Base-by-base conservation (phyloP, 257 asterid species). In the Primulina huaijiensis region DNA sequence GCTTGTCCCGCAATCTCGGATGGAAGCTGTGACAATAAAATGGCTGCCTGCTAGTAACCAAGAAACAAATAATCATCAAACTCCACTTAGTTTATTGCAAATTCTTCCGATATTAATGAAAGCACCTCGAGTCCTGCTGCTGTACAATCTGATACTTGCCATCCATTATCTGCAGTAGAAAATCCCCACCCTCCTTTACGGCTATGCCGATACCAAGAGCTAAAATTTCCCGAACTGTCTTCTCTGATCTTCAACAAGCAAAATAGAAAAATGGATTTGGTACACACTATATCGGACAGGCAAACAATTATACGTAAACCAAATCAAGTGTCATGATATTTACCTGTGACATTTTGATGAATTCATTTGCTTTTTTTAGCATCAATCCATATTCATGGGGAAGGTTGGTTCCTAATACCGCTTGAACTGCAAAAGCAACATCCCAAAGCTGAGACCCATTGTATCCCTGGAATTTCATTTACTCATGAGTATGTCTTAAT, bases 371-470 rank as follows among this genome's bases (percentile, higher is more conserved):
- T 74, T 81, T 82, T 55, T 68, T 69, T 37, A 90, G 83, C 86
- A 79, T 75, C 60, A 40, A 66, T 29, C 78, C 83, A 50, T 84
- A 86, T 70, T 90, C 92, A 14, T 74, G 67, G 3, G 62, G 29
- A 25, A 90, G 88, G 35, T 79, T 76, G 38, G 95, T 79, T 23
- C 77, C 81, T 23, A 77, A 37, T 50, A 90, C 74, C 43, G 99
- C 98, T 89, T 94, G 98, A 81, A 68, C 88, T 66, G 96, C 87
- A 68, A 94, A 91, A 14, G 93, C 71, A 68, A 97, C 78, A 70
- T 94, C 99, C 99, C 99, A 94, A 67, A 79, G 77, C 81, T 94
- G 99, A 77, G 97, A 88, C 80, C 99, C 99, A 76, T 94, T 91
- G 83, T 91, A 89, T 8, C 99, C 98, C 99, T 93, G 84, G 62